Evolutionary conservation across 306 rosid species (phyloP).

Genomic region (Cucurbita ficifolia): DNA sequence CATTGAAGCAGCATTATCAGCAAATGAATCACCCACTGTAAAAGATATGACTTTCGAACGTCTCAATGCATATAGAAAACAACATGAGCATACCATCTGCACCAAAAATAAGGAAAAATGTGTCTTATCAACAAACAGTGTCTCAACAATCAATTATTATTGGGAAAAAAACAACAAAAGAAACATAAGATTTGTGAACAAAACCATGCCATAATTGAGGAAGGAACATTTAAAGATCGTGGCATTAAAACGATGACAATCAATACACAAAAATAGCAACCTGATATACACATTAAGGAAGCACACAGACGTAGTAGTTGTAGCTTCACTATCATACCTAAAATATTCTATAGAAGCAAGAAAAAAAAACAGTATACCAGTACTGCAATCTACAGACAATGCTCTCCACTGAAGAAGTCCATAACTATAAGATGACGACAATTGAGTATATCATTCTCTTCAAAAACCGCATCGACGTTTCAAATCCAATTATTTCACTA

Average conservation of each 20-base stretch:
- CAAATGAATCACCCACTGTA: constrained; percentile 37
- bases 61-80: constrained; percentile 58
- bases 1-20: constrained; percentile 38
- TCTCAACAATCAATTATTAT: not conserved
- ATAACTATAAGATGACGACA: not conserved
- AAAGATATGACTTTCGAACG: constrained; percentile 65
- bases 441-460: not conserved
- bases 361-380: not conserved
- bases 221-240: not conserved
- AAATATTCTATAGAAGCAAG: not conserved
- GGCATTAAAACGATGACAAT: not conserved
- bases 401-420: not conserved
- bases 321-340: not conserved
- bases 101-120: constrained; percentile 9
- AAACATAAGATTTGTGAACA: not conserved
- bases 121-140: not conserved
- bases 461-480: not conserved
- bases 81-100: constrained; percentile 77
- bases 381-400: not conserved
- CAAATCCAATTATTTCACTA: not conserved
- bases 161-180: not conserved
- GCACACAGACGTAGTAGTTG: not conserved
- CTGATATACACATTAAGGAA: not conserved
- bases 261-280: not conserved
- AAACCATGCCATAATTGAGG: not conserved